Conservation (phyloP, 148 eudicot species). For the Diospyros lotus region DNA sequence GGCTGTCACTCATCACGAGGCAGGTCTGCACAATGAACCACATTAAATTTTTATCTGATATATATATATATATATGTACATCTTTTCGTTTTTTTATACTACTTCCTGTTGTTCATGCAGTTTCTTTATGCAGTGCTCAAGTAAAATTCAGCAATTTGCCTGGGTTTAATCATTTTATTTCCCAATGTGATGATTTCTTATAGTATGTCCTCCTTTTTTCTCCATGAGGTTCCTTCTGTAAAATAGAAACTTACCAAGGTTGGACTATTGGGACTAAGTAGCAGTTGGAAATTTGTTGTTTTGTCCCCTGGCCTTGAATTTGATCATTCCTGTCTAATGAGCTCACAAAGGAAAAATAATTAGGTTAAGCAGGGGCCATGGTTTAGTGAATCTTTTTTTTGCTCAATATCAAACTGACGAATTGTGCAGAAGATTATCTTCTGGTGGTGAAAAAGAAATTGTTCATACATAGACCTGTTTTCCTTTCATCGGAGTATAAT, state of each 20-base stretch:
- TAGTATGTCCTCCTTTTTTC: not conserved
- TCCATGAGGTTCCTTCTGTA: not conserved
- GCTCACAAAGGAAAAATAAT: not conserved
- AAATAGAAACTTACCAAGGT: not conserved
- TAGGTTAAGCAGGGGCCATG: not conserved
- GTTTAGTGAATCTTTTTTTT: not conserved
- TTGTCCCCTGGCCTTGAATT: not conserved
- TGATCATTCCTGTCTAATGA: not conserved
- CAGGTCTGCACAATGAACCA: not conserved
- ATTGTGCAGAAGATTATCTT: no score
- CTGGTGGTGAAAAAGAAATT: no score
- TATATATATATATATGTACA: no score
- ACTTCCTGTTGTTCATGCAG: no score
- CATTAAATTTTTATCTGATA: no score
- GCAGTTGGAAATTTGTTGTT: not conserved
- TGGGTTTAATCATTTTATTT: not conserved
- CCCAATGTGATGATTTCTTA: not conserved
- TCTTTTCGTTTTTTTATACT: no score
- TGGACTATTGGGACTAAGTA: conserved; percentile 1
- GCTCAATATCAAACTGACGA: no score
- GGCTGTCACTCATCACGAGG: not conserved
- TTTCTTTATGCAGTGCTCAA: no score
- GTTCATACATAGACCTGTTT: not conserved
- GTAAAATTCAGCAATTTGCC: no score
- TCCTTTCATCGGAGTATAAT: not conserved